Conservation (phyloP, 2,329 filamentous ascomycete species). For the Aspergillus uvarum region DNA sequence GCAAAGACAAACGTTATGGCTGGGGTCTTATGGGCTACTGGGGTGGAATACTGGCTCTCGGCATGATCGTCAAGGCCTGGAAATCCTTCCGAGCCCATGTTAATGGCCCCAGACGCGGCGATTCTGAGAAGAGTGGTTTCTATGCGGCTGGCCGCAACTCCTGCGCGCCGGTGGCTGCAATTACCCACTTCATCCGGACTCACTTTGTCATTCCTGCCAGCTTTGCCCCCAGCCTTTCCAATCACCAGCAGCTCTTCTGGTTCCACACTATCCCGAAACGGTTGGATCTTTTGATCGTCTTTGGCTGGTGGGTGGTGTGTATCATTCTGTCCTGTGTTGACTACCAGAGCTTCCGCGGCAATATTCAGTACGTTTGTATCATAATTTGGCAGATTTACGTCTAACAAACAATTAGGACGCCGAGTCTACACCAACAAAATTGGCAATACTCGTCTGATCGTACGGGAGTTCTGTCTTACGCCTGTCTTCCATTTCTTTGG, state of each 20-base stretch:
- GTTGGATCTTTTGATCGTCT: constrained; percentile 12
- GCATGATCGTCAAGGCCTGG: constrained; percentile 9
- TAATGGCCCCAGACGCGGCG: not conserved
- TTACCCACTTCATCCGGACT: constrained; percentile 1
- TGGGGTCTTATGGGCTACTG: constrained; percentile 20
- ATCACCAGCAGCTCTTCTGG: constrained; percentile 14
- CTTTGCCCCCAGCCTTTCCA: constrained; percentile 6
- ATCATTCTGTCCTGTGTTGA: constrained; percentile 16
- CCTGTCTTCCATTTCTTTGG: constrained; percentile 63
- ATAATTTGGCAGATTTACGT: not conserved
- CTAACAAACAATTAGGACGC: not conserved
- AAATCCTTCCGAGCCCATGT: not conserved
- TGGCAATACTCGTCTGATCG: constrained; percentile 60
- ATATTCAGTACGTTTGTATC: constrained; percentile 8
- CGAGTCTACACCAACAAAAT: constrained; percentile 10
- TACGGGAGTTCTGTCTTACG: constrained; percentile 61
- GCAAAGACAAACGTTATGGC: constrained; percentile 13
- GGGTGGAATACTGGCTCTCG: constrained; percentile 12
- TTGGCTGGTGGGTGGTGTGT: constrained; percentile 14
- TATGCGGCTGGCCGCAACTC: not conserved
- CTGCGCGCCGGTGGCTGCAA: not conserved
- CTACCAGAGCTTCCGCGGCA: constrained; percentile 17
- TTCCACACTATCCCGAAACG: constrained; percentile 15
- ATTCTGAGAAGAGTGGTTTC: not conserved
- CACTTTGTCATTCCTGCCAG: constrained; percentile 9